Conservation (phyloP, 2,329 filamentous ascomycete genomes). For the Macrophomina tecta region DNA sequence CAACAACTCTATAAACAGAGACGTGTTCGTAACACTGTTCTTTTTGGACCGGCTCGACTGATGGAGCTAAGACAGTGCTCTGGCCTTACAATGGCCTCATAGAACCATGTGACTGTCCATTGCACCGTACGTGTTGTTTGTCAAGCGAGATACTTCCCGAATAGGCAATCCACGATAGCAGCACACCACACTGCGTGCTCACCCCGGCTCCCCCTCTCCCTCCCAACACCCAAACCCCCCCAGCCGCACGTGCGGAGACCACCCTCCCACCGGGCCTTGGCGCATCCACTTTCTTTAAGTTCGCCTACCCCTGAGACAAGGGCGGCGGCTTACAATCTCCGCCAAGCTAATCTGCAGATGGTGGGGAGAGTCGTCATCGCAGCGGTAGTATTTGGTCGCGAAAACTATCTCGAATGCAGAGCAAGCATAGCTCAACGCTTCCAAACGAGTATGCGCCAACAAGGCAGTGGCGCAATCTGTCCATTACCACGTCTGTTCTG, state of each 20-base stretch:
- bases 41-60: no score
- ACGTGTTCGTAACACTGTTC: no score
- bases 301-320: neutral
- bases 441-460: neutral
- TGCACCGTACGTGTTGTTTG: neutral
- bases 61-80: no score
- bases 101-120: neutral
- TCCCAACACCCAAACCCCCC: no score
- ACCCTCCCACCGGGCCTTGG: neutral
- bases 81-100: no score
- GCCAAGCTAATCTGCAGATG: neutral
- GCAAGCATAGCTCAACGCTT: neutral
- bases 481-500: neutral
- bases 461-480: neutral
- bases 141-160: neutral
- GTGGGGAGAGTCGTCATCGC: neutral
- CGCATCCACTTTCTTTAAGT: neutral
- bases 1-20: no score
- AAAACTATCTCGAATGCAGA: neutral
- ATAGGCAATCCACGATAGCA: neutral
- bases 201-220: neutral
- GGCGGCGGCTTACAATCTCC: neutral
- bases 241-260: neutral
- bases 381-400: neutral
- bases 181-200: neutral